Conservation (phyloP, 352 stramenopile genomes). For the Globisporangium acanthophoron region DNA sequence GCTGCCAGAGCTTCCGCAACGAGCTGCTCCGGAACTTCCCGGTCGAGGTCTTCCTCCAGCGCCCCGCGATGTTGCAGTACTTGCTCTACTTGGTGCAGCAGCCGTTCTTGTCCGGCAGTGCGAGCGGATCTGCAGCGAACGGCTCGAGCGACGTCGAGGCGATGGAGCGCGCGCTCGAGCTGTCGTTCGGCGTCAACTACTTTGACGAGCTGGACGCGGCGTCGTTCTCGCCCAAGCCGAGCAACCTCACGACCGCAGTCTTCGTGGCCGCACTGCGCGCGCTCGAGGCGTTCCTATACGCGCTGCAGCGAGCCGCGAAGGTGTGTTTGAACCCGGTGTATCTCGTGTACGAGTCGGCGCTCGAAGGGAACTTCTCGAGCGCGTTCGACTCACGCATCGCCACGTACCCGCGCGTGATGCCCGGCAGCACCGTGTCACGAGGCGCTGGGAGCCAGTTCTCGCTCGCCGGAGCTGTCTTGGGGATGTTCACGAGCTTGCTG, state of each 20-base stretch:
- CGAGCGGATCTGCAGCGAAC: background rate
- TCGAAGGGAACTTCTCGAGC: constrained; percentile 9
- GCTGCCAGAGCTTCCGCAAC: constrained; percentile 44
- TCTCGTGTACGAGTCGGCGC: constrained; percentile 23
- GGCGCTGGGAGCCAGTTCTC: constrained; percentile 21
- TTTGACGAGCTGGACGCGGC: constrained; percentile 48
- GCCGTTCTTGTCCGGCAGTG: constrained; percentile 35
- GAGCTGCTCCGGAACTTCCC: constrained; percentile 65
- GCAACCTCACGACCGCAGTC: constrained; percentile 38
- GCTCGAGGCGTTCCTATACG: constrained; percentile 51
- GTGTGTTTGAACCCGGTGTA: constrained; percentile 42
- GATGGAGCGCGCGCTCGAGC: constrained; percentile 17
- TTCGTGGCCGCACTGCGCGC: constrained; percentile 56
- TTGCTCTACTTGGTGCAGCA: constrained; percentile 60
- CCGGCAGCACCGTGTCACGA: background rate
- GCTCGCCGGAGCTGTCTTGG: constrained; percentile 31
- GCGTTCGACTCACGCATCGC: constrained; percentile 24
- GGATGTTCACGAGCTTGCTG: constrained; percentile 41
- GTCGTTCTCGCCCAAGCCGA: constrained; percentile 45
- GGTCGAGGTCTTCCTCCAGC: constrained; percentile 60
- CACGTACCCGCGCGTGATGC: constrained; percentile 27
- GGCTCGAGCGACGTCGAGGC: background rate
- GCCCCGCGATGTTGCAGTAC: constrained; percentile 47
- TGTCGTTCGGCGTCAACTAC: constrained; percentile 61
- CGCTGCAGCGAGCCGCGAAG: constrained; percentile 24